These are phyloP conservation scores for Fonsecaea erecta DNA, from an alignment of 2,329 filamentous ascomycete genomes.

Conservation along the genomic window DNA sequence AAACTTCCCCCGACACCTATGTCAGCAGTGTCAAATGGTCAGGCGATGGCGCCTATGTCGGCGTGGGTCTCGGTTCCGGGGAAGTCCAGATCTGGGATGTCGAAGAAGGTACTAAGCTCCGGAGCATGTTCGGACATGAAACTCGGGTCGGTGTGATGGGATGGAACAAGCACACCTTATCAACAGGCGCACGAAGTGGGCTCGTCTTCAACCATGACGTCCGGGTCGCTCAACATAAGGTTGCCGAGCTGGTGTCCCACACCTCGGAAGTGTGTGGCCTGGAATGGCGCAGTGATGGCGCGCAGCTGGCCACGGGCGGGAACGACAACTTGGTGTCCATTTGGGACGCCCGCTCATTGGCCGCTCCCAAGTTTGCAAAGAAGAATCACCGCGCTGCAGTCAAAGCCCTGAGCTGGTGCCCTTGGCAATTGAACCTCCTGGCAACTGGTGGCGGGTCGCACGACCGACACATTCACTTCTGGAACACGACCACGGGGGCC, in stretches of 20 bases:
- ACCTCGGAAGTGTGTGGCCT: slow-evolving; percentile 97
- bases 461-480: slow-evolving; percentile 99
- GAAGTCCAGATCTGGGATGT: slow-evolving; percentile 85
- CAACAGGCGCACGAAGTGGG: slow-evolving; percentile 90
- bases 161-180: slow-evolving; percentile 98
- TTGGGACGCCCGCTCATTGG: slow-evolving; percentile 94
- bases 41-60: slow-evolving; percentile 92
- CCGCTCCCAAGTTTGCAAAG: slow-evolving; percentile 98
- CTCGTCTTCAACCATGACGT: slow-evolving; percentile 95
- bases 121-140: slow-evolving; percentile 98
- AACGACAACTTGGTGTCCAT: slow-evolving; percentile 99
- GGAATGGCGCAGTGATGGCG: slow-evolving; percentile 95
- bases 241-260: slow-evolving; percentile 94
- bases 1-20: slow-evolving; percentile 88
- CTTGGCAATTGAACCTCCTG: slow-evolving; percentile 96
- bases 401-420: slow-evolving; percentile 98
- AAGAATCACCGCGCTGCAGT: slow-evolving; percentile 99
- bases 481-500: slow-evolving; percentile 97
- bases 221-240: slow-evolving; percentile 95
- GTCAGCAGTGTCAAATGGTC: slow-evolving; percentile 99
- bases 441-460: slow-evolving; percentile 95
- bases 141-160: slow-evolving; percentile 97
- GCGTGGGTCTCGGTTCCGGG: slow-evolving; percentile 89
- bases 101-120: slow-evolving; percentile 89
- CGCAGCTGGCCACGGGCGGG: slow-evolving; percentile 94